A percentile compares a stretch with the other conserved stretches of the same genome.
Evolutionary conservation across 345 rosid species (phyloP).

Genomic region (Corymbia maculata): DNA sequence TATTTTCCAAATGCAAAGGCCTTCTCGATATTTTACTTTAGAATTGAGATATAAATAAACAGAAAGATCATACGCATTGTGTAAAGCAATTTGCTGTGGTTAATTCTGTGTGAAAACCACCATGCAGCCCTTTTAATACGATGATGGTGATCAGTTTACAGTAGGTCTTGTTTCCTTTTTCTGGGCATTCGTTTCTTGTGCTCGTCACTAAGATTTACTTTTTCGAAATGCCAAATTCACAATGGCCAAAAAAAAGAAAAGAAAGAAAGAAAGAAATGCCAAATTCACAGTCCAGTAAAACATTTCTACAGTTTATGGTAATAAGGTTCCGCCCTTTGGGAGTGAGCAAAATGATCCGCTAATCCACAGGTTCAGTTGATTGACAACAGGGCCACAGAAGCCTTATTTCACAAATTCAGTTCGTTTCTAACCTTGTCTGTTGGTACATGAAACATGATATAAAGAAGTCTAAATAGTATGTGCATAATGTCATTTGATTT

Average conservation of each 20-base stretch:
- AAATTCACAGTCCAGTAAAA: not conserved
- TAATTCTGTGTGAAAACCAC: not conserved
- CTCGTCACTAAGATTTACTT: not conserved
- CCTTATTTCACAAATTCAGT: not conserved
- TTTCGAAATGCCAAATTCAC: not conserved
- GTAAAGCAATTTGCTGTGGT: not conserved
- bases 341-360: accelerated
- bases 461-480: too few species aligned
- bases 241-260: not conserved
- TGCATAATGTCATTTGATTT: too few species aligned
- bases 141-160: too few species aligned
- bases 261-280: not conserved
- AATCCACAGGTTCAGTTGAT: not conserved
- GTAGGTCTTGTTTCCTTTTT: not conserved
- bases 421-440: not conserved
- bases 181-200: not conserved
- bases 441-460: not conserved
- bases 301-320: not conserved
- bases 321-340: not conserved
- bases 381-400: too few species aligned
- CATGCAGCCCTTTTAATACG: too few species aligned
- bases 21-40: not conserved
- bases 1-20: not conserved
- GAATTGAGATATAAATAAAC: not conserved
- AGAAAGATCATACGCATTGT: not conserved